A percentile compares a stretch with the other conserved stretches of the same genome.
Evolutionary conservation across 768 basidiomycete genomes (phyloP).

Genomic region (Serendipita sp.): DNA sequence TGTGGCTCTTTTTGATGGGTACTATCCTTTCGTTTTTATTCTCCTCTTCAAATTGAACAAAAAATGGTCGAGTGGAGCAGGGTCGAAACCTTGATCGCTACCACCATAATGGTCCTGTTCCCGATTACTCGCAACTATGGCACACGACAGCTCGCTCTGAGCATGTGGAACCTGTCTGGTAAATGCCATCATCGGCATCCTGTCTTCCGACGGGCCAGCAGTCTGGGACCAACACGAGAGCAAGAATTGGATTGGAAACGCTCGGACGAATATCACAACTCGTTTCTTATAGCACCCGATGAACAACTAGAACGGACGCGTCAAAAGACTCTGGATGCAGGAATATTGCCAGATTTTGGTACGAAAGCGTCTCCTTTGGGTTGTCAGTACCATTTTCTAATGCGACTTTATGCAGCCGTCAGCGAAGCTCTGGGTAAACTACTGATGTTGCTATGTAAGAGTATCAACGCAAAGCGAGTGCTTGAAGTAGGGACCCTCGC

Average conservation of each 20-base stretch:
- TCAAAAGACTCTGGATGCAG: conserved; percentile 27
- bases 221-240: neutral
- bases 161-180: neutral
- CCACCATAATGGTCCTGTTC: neutral
- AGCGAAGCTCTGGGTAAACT: conserved; percentile 11
- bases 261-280: conserved; percentile 41
- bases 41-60: conserved; percentile 49
- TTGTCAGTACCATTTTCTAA: neutral
- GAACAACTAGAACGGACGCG: conserved; percentile 26
- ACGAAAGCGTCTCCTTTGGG: neutral
- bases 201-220: neutral
- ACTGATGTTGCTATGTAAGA: conserved; percentile 15
- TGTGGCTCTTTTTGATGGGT: no score
- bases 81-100: neutral
- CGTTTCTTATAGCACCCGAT: conserved; percentile 33
- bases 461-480: conserved; percentile 13
- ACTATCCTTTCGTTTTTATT: conserved; percentile 51
- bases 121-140: neutral
- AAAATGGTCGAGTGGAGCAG: no score
- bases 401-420: neutral
- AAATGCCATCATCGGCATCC: neutral
- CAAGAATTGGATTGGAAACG: conserved; percentile 28
- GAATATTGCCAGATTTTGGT: conserved; percentile 27
- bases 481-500: conserved; percentile 19
- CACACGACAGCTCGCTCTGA: neutral